Evolutionary conservation across 2,329 filamentous ascomycete genomes (phyloP), one percentile per base, ranked within the genome.

Genomic region (Colletotrichum orchidophilum): DNA sequence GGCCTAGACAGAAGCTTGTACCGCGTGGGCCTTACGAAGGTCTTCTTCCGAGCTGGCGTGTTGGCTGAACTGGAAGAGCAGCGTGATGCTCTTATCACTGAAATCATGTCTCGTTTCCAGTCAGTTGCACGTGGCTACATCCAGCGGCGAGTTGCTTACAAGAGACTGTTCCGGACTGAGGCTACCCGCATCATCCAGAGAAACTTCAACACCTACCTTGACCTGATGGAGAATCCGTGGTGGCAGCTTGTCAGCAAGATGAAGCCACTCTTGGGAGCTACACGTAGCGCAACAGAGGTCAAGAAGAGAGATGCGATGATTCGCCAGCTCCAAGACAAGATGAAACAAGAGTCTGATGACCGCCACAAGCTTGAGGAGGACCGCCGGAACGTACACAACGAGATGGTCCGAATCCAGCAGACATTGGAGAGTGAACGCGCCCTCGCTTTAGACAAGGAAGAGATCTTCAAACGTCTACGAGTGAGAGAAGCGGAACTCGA

Each of bases 391-490:
- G 93, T 94, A 2, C 93, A 98, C 75, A 87, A 92, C 15, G 96
- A 99, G 77, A 92, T 98, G 77, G 90, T 95, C 75, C 91, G 93
- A 35, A 94, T 98, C 57, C 95, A 98, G 79, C 94, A 98, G 76
- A 97, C 94, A 0, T 87, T 99, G 2, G 97, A 99, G 80, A 97
- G 95, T 75, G 97, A 99, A 81, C 91, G 96, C 60, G 94, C 96
- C n/a, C 87, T 99, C 52, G 96, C 96, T 1, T 85, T 99, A 5
- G 96, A 99, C 82, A 99, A 99, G 80, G 97, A 99, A 79, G 96
- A 99, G 77, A 99, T 99, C 71, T 99, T 98, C 86, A 97, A 96
- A 79, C 91, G 97, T n/a, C 86, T 99, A 26, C 96, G 98, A 78
- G 85, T 92, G 63, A 93, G 96, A n/a, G 96, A 99, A 81, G 88